Percentiles rank a stretch among this genome's conserved stretches.
Evolutionary conservation across 305 asterid species (phyloP).

Genomic region (Rubia balearica): DNA sequence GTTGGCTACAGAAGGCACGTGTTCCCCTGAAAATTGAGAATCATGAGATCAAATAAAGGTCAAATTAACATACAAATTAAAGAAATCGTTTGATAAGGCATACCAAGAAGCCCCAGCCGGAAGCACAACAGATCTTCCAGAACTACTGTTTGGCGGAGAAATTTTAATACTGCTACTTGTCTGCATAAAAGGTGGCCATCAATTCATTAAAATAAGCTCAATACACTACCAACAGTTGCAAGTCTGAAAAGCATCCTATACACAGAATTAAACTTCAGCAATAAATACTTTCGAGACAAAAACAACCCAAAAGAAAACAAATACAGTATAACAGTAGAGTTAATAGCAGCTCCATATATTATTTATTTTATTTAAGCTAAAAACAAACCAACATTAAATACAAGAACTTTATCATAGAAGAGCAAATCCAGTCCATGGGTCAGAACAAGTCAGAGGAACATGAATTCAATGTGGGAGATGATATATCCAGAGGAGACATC

Average conservation of each 20-base stretch:
- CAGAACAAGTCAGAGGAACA: background rate
- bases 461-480: conserved; percentile 6
- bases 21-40: conserved; percentile 61
- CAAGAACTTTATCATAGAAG: too few species aligned
- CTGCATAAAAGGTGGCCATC: conserved; percentile 29
- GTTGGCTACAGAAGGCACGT: conserved; percentile 50
- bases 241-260: background rate
- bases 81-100: conserved; percentile 16
- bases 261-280: background rate
- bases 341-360: background rate
- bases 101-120: conserved; percentile 97
- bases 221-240: background rate
- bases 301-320: background rate
- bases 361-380: background rate
- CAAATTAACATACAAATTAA: conserved; percentile 10
- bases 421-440: background rate
- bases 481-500: conserved; percentile 8
- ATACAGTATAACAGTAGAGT: background rate
- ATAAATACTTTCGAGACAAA: background rate
- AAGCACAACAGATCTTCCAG: conserved; percentile 77
- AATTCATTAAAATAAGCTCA: background rate
- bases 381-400: background rate
- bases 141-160: conserved; percentile 90
- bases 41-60: conserved; percentile 14
- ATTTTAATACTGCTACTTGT: conserved; percentile 39